A percentile compares a stretch with the other conserved stretches of the same genome.
Conservation (phyloP, 2,329 filamentous ascomycete genomes). For the Magnaporthiopsis poae region DNA sequence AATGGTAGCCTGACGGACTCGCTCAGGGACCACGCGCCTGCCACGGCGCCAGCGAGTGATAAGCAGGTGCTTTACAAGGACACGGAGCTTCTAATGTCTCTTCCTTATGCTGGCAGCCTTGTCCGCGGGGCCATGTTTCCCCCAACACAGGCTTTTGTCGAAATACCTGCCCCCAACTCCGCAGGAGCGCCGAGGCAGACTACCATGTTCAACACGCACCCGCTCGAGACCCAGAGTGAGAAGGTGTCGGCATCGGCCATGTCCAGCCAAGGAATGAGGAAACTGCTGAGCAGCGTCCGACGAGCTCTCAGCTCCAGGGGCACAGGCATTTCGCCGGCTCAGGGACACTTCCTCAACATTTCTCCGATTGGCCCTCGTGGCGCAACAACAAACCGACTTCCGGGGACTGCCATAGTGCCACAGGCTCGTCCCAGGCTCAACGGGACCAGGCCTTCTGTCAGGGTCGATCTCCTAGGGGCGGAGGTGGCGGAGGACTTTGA, state of each 20-base stretch:
- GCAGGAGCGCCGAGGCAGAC: conserved; percentile 39
- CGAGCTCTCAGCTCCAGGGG: conserved; percentile 61
- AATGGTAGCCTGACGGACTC: conserved; percentile 85
- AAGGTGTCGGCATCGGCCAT: conserved; percentile 46
- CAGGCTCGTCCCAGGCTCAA: conserved; percentile 37
- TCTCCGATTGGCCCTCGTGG: conserved; percentile 40
- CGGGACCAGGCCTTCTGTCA: conserved; percentile 43
- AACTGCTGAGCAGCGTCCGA: conserved; percentile 74
- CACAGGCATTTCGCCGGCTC: conserved; percentile 32
- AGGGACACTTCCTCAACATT: conserved; percentile 39
- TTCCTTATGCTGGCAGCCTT: conserved; percentile 69
- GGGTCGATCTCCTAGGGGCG: conserved; percentile 76
- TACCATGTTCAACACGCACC: conserved; percentile 38
- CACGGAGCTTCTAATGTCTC: conserved; percentile 48
- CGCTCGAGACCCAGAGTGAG: conserved; percentile 25
- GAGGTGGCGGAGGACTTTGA: conserved; percentile 71
- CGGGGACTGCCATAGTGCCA: conserved; percentile 51
- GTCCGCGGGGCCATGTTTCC: conserved; percentile 79
- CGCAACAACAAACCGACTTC: conserved; percentile 47
- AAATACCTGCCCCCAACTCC: conserved; percentile 47
- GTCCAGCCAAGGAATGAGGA: conserved; percentile 70
- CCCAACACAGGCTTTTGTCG: conserved; percentile 71
- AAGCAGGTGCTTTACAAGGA: conserved; percentile 39
- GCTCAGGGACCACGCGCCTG: conserved; percentile 53
- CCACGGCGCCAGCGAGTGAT: conserved; percentile 34